These are phyloP conservation scores for Nakaseomyces kungkrabaensis DNA, from an alignment of 1,139 yeast genomes.

Conservation along the genomic window DNA sequence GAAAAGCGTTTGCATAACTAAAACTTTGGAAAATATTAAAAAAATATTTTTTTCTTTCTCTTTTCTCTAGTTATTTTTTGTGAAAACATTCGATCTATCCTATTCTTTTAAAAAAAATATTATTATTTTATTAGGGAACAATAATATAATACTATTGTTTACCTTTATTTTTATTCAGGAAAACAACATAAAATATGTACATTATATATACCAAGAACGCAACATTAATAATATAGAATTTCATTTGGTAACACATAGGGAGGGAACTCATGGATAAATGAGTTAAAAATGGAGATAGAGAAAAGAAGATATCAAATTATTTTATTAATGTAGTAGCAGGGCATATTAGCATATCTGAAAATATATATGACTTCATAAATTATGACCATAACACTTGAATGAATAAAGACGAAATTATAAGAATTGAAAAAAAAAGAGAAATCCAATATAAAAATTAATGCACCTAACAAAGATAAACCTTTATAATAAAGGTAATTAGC, in stretches of 20 bases:
- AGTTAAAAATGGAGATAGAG: no score
- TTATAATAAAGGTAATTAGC: background rate
- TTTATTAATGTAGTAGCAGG: no score
- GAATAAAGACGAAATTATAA: background rate
- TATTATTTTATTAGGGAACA: background rate
- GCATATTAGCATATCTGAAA: no score
- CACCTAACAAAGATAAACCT: background rate
- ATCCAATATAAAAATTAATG: background rate
- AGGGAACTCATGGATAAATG: background rate
- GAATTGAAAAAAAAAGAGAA: background rate
- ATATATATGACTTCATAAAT: no score
- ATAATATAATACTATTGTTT: background rate
- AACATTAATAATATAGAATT: background rate
- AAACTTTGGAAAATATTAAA: slow-evolving; percentile 3
- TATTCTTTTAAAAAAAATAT: background rate
- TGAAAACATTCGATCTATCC: background rate
- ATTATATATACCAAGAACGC: background rate
- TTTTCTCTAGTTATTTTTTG: background rate
- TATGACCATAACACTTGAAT: no score
- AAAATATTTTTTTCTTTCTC: background rate
- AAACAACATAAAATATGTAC: background rate
- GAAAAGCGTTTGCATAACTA: slow-evolving; percentile 94
- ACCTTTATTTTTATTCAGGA: background rate
- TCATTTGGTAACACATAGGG: background rate
- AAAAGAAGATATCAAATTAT: no score